Base-by-base conservation (phyloP, 192 early-diverging fungal genomes). In the Coemansia sp. region DNA sequence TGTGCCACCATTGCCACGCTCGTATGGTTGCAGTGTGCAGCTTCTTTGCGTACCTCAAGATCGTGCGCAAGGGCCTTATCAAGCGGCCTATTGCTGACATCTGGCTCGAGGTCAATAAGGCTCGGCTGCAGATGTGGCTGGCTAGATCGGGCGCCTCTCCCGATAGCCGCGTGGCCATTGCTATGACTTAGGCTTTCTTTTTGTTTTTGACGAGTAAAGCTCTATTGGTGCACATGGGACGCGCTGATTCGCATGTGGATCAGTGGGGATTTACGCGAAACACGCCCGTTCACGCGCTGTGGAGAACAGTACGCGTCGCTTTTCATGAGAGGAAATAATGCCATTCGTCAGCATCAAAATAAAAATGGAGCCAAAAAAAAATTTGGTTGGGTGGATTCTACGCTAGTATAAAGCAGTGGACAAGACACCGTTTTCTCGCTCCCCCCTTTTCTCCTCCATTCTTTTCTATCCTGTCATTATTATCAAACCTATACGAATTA, bases 1-100 rank as follows among this genome's bases (percentile, higher is more conserved):
- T 79, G 64, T 74, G 72, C 65, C 39, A 50, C 2, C 72, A 68
- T 50, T 74, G 72, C 62, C 77, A 79, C 36, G 61, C 38, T 10
- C 76, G 76, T 38, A 79, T 79, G 77, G 72, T 79, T 16, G 43
- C 77, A 0, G 69, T 79, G 56, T 79, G 77, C 72, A 79, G 77
- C 72, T 79, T 79, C 69, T 79, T 74, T 55, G 45, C 72, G 35
- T 79, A 79, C 45, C 65, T 79, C 41, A 66, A 70, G 34, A 79
- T 74, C 16, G 77, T 74, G 14, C 77, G 77, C 58, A 66, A 73
- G 61, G 72, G 77, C 13, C 69, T 79, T 23, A 79, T 71, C 65
- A 73, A 74, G 59, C 72, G 77, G 20, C 77, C 77, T 12, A 74
- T 79, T 35, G 72, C 77, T 12, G 77, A 79, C 9, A 74, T 79